A percentile compares a stretch with the other conserved stretches of the same genome.
Conservation (phyloP, 2,329 filamentous ascomycete species). For the Botrytis fabae region DNA sequence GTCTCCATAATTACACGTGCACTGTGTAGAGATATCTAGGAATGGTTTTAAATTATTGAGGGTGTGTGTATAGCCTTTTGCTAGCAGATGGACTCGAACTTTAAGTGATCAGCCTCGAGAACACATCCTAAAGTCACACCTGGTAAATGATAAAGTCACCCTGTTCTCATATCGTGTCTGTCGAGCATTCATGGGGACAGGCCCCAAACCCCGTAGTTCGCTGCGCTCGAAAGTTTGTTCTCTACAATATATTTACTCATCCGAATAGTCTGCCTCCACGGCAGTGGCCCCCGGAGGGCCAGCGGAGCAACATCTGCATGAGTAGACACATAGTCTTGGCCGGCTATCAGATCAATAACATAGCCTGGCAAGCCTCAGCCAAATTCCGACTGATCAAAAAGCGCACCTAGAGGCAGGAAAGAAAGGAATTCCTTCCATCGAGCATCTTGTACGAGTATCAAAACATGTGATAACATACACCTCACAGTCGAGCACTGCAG, state of each 20-base stretch:
- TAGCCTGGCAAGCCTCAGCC: background rate
- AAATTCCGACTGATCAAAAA: background rate
- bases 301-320: background rate
- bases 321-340: no score
- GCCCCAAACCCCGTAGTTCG: background rate
- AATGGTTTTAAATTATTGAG: background rate
- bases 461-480: background rate
- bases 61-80: background rate
- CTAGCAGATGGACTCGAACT: background rate
- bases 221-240: background rate
- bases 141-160: background rate
- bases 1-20: background rate
- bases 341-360: no score
- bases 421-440: background rate
- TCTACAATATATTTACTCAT: background rate
- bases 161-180: background rate
- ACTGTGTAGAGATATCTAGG: fast-evolving
- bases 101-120: background rate
- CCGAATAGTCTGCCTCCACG: background rate
- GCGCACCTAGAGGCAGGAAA: background rate
- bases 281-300: background rate
- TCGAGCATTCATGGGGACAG: background rate
- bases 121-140: background rate
- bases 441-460: background rate
- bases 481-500: background rate